phyloP scores from a whole-genome alignment of 257 asterid genomes.

The Capsicum chinense region DNA sequence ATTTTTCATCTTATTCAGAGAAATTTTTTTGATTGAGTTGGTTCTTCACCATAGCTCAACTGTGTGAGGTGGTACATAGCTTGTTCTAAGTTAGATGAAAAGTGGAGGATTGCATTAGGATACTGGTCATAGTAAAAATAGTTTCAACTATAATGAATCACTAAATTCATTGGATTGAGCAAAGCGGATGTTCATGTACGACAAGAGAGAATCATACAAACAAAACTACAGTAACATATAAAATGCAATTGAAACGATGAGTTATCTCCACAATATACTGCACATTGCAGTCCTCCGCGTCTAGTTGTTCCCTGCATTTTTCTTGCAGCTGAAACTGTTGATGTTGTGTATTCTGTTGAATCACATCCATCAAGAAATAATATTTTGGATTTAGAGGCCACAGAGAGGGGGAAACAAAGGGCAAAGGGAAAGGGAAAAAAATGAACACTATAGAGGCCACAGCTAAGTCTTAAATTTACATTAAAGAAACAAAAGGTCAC shows the following conservation, averaged over 20 bases:
- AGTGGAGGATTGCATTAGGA: not conserved
- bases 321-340: not conserved
- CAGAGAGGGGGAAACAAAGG: not conserved
- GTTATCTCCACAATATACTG: slow-evolving; percentile 10
- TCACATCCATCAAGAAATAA: not conserved
- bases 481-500: not conserved
- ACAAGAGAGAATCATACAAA: not conserved
- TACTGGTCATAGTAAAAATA: not conserved
- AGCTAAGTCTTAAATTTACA: not conserved
- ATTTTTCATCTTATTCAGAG: not conserved
- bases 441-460: slow-evolving; percentile 8
- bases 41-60: not conserved
- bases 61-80: not conserved
- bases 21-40: not conserved
- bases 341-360: not conserved
- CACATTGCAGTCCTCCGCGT: not conserved
- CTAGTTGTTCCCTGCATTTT: not conserved
- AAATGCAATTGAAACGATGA: not conserved
- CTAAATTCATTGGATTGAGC: not conserved
- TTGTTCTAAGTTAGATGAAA: not conserved
- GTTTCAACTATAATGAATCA: not conserved
- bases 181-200: not conserved
- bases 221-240: not conserved
- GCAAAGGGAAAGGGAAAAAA: not conserved
- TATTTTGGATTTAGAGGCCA: not conserved